Conservation (phyloP, 2,329 filamentous ascomycete genomes). For the Aspergillus cejpii region DNA sequence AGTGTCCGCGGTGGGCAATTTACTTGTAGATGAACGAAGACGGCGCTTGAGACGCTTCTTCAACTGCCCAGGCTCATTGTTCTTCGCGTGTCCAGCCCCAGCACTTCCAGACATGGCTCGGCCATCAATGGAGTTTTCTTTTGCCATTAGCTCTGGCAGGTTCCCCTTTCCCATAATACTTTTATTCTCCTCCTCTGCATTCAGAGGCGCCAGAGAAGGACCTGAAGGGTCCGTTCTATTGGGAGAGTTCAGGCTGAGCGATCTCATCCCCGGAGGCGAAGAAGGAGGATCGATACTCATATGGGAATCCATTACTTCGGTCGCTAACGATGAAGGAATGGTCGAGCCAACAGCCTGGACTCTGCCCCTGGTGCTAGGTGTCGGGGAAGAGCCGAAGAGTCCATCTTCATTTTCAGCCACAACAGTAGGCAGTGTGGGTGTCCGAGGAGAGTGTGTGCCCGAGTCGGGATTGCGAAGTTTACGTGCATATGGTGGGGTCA, state of each 20-base stretch:
- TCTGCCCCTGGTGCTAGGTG: conserved; percentile 39
- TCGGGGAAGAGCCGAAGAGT: conserved; percentile 49
- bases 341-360: conserved; percentile 24
- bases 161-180: conserved; percentile 3
- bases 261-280: conserved; percentile 30
- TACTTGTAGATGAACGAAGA: conserved; percentile 23
- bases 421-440: conserved; percentile 39
- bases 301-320: conserved; percentile 20
- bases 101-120: background rate
- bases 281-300: conserved; percentile 29
- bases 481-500: conserved; percentile 27
- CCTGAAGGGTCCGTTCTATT: conserved; percentile 6
- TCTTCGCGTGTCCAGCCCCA: conserved; percentile 3
- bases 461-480: conserved; percentile 21
- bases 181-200: conserved; percentile 12
- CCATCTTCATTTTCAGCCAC: conserved; percentile 39
- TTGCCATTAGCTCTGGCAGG: background rate
- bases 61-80: background rate
- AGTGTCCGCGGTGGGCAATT: conserved; percentile 1
- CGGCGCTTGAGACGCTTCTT: conserved; percentile 15
- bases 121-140: background rate
- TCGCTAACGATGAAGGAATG: conserved; percentile 30
- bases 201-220: conserved; percentile 2
- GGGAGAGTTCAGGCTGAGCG: conserved; percentile 18
- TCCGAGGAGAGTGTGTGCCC: conserved; percentile 30